Evolutionary conservation across 768 basidiomycete species (phyloP), one percentile per base, ranked within the genome.

Genomic region (Auricularia auricula-judae): DNA sequence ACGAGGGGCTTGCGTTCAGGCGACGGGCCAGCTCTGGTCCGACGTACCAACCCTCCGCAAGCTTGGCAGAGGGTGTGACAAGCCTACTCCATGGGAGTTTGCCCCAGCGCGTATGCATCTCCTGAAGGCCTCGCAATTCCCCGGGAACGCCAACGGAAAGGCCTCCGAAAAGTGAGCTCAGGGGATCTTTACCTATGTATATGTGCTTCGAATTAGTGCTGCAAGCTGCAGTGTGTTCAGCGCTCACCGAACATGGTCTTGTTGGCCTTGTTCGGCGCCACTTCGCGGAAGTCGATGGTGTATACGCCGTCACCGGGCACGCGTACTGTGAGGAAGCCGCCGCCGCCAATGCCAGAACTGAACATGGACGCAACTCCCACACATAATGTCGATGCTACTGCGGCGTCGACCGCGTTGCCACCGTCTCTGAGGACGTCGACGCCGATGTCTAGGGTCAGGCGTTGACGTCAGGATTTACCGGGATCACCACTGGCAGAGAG

Each of bases 401-500:
- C 88, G 0, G 96, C 87, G 68, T 98, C 96, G 16, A 96, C 84
- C 0, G 95, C 94, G 70, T 90, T 95, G 18, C 96, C 96, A 34
- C 93, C 94, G 7, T 84, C 82, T 75, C 85, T 86, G 65, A 96
- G 69, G 8, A 86, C 78, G 3, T 84, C 76, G 1, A 97, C 84
- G 2, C 95, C 96, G 60, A 97, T 86, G 53, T 89, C 76, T 8
- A 93, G 7, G 8, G 34, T 33, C 8, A 59, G 11, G 34, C 23
- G 56, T 5, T 59, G 56, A 59, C 10, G 29, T 35, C 56, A 59
- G 11, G 18, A 29, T 14, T 14, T 59, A 21, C 4, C 18, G 8
- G 23, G 1, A 23, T 18, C 1, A 29, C 18, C 33, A 29, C 14
- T 14, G 8, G 16, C 12, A 95, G 74, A 98, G 21, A 85, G 76